Conservation (phyloP, 257 asterid species). For the Solanum infundibuliforme region DNA sequence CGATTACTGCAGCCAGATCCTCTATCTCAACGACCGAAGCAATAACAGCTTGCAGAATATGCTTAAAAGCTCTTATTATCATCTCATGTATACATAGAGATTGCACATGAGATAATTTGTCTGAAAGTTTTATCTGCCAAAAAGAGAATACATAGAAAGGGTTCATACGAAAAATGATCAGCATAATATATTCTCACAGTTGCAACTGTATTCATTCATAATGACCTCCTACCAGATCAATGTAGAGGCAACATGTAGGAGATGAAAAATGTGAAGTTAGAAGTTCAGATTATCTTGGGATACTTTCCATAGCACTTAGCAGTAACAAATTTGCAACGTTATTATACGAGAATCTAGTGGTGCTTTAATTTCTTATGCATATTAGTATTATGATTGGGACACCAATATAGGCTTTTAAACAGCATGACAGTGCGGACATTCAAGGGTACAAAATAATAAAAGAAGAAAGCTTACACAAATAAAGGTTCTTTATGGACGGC, state of each 20-base stretch:
- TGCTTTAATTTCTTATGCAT: background rate
- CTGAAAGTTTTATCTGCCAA: conserved; percentile 90
- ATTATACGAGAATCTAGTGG: background rate
- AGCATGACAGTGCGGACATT: background rate
- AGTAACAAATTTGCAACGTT: background rate
- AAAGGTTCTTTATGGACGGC: background rate
- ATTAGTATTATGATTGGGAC: background rate
- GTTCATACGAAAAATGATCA: background rate
- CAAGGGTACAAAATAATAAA: background rate
- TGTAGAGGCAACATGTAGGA: background rate
- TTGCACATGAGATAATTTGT: conserved; percentile 86
- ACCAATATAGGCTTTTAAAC: background rate
- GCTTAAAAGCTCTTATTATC: conserved; percentile 90
- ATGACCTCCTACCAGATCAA: background rate
- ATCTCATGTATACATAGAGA: conserved; percentile 95
- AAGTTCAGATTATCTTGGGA: background rate
- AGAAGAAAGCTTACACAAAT: background rate
- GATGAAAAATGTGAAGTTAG: background rate
- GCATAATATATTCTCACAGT: background rate
- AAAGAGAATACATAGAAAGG: conserved; percentile 5
- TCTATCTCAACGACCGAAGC: conserved; percentile 59
- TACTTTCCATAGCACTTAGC: background rate
- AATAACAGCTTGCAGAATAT: conserved; percentile 77
- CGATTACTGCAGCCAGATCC: conserved; percentile 64
- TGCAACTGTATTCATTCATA: background rate